These are phyloP conservation scores for Jackrogersella minutella DNA, from an alignment of 495 filamentous ascomycete species.

Conservation along the genomic window DNA sequence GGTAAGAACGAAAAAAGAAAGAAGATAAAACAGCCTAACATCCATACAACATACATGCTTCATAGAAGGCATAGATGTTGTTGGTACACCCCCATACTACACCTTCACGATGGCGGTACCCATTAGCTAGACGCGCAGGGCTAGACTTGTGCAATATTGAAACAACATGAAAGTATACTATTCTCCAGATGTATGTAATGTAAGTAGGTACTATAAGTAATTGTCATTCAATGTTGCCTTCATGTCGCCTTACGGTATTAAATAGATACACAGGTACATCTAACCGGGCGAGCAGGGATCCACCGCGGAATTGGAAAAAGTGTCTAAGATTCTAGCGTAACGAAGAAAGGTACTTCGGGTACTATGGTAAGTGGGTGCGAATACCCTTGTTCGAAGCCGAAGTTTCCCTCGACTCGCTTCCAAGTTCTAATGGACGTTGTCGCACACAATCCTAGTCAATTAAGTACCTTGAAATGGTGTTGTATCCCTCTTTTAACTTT, in stretches of 20 bases:
- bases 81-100: background rate
- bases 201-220: conserved; percentile 7
- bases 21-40: conserved; percentile 3
- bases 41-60: background rate
- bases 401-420: conserved; percentile 37
- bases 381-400: conserved; percentile 35
- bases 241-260: conserved; percentile 10
- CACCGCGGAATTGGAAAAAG: conserved; percentile 31
- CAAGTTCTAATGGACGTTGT: conserved; percentile 28
- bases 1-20: background rate
- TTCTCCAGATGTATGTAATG: background rate
- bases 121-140: conserved; percentile 12
- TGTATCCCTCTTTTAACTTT: conserved; percentile 7
- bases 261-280: conserved; percentile 3
- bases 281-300: conserved; percentile 5
- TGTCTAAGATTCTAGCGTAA: conserved; percentile 31
- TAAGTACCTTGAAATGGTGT: background rate
- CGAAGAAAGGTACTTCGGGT: background rate
- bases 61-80: background rate
- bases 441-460: conserved; percentile 23
- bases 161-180: background rate
- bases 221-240: conserved; percentile 7
- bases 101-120: background rate
- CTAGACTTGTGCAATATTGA: conserved; percentile 9
- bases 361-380: conserved; percentile 14